phyloP scores from a whole-genome alignment of 2,329 filamentous ascomycete species.

The Geosmithia morbida region DNA sequence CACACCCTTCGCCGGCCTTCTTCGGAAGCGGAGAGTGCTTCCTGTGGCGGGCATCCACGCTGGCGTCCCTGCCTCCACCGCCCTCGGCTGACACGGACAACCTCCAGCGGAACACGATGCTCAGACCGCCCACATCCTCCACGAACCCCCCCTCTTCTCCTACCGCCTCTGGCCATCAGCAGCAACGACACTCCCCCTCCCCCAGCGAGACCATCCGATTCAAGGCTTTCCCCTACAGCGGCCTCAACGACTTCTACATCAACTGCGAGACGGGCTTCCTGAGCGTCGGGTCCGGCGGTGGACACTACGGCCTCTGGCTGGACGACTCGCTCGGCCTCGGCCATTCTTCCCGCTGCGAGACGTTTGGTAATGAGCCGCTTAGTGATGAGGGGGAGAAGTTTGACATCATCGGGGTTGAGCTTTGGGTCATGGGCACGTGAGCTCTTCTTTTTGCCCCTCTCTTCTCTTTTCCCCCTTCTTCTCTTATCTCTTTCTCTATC shows the following conservation, averaged over 20 bases:
- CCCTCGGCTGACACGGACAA: conserved; percentile 36
- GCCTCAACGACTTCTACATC: conserved; percentile 93
- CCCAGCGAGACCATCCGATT: conserved; percentile 73
- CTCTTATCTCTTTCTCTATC: not conserved
- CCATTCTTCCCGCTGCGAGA: conserved; percentile 70
- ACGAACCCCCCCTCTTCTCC: conserved; percentile 7
- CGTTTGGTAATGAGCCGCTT: conserved; percentile 87
- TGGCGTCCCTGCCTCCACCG: conserved; percentile 37
- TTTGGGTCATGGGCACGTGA: conserved; percentile 71
- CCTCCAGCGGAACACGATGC: conserved; percentile 25
- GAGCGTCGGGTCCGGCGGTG: conserved; percentile 76
- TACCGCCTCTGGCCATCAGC: conserved; percentile 2
- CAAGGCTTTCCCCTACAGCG: conserved; percentile 93
- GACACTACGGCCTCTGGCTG: conserved; percentile 87
- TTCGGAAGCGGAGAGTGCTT: conserved; percentile 95
- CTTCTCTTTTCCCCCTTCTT: not conserved
- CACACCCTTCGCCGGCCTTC: conserved; percentile 69
- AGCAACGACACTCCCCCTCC: conserved; percentile 18
- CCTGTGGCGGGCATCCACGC: conserved; percentile 45
- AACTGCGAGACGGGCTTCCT: conserved; percentile 78
- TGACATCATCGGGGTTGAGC: conserved; percentile 75
- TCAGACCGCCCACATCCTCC: conserved; percentile 13
- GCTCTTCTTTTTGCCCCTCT: not conserved
- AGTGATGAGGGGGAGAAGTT: conserved; percentile 92
- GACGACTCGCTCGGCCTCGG: conserved; percentile 75